These are phyloP conservation scores for Claviceps sp. DNA, from an alignment of 2,329 filamentous ascomycete species.

Conservation along the genomic window DNA sequence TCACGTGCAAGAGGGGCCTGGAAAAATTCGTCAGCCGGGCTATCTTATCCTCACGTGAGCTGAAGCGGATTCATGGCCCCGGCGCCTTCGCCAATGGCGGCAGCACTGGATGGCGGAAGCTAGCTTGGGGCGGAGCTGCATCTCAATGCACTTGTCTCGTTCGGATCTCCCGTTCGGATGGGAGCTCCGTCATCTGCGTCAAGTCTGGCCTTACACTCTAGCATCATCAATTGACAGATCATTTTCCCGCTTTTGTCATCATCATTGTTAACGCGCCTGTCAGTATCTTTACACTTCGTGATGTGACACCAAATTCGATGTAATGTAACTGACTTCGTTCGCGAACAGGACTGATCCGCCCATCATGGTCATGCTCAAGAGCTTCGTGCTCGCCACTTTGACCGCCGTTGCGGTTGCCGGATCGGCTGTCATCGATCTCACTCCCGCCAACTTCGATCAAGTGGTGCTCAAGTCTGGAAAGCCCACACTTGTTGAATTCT, in stretches of 20 bases:
- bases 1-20: slow-evolving; percentile 2
- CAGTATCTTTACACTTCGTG: not conserved
- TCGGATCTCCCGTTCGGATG: not conserved
- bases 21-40: not conserved
- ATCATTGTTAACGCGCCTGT: not conserved
- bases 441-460: slow-evolving; percentile 81
- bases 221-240: not conserved
- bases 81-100: not conserved
- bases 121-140: not conserved
- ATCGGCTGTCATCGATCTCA: slow-evolving; percentile 80
- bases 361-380: slow-evolving; percentile 45
- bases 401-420: slow-evolving; percentile 47
- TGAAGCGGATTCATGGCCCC: too few species aligned
- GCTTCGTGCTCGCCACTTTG: slow-evolving; percentile 43
- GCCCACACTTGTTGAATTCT: slow-evolving; percentile 94
- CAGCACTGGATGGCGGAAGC: not conserved
- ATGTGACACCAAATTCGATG: not conserved
- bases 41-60: slow-evolving; percentile 12
- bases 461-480: slow-evolving; percentile 84
- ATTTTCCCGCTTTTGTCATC: not conserved
- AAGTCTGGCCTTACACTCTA: not conserved
- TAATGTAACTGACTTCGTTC: not conserved
- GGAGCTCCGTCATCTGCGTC: not conserved
- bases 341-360: slow-evolving; percentile 4
- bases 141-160: not conserved